These are phyloP conservation scores for Agaricus sinodeliciosus DNA, from an alignment of 768 basidiomycete species.

Conservation along the genomic window DNA sequence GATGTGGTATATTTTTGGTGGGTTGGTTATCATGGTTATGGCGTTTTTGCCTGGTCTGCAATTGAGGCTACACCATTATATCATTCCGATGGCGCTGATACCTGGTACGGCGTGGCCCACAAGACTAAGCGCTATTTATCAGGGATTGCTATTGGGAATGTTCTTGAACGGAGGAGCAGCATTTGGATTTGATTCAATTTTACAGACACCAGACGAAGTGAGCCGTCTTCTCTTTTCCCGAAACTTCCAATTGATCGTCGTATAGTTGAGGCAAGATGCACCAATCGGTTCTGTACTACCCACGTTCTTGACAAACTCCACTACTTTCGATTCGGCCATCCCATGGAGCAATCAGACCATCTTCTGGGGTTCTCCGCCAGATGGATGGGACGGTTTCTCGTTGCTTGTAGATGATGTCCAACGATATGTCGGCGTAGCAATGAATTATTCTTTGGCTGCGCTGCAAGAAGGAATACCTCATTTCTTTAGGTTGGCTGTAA, in stretches of 20 bases:
- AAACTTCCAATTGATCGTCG: neutral
- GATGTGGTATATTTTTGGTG: conserved; percentile 66
- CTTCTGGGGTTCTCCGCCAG: conserved; percentile 45
- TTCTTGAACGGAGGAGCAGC: conserved; percentile 76
- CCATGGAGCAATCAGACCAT: conserved; percentile 50
- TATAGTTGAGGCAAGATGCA: conserved; percentile 67
- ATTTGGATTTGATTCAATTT: conserved; percentile 73
- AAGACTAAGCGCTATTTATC: conserved; percentile 69
- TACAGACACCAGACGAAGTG: conserved; percentile 71
- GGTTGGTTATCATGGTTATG: conserved; percentile 57
- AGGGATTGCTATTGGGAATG: conserved; percentile 77
- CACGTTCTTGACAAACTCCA: conserved; percentile 68
- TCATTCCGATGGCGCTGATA: conserved; percentile 66
- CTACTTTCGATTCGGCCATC: conserved; percentile 50
- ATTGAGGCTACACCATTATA: conserved; percentile 78
- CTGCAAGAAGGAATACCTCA: conserved; percentile 58
- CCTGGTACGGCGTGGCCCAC: conserved; percentile 81
- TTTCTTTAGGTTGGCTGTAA: conserved; percentile 76
- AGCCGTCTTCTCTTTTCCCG: conserved; percentile 16
- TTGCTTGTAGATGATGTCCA: conserved; percentile 86
- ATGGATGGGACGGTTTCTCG: conserved; percentile 68
- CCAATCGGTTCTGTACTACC: conserved; percentile 65
- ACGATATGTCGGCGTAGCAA: conserved; percentile 59
- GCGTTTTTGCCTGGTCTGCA: conserved; percentile 62
- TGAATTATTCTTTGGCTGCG: conserved; percentile 65